A percentile compares a stretch with the other conserved stretches of the same genome.
Conservation (phyloP, 768 basidiomycete genomes). For the Russula virescens region DNA sequence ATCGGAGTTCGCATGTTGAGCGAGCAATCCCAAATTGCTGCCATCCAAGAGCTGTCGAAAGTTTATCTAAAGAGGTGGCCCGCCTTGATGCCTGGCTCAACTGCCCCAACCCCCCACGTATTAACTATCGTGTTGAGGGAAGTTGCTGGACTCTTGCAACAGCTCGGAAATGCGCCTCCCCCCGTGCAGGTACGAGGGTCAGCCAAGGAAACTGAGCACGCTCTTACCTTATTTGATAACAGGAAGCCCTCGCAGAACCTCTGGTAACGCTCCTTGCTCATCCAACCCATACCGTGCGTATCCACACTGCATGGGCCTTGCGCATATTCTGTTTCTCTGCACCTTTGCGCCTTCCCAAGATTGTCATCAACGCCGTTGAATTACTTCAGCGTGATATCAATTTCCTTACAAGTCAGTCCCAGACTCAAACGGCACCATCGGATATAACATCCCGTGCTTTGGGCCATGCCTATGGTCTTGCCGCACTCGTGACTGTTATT, state of each 20-base stretch:
- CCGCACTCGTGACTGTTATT: conserved; percentile 79
- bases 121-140: conserved; percentile 75
- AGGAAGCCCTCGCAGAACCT: conserved; percentile 81
- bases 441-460: conserved; percentile 69
- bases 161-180: conserved; percentile 87
- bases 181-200: conserved; percentile 60
- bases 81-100: conserved; percentile 82
- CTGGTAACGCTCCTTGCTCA: conserved; percentile 80
- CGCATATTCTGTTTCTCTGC: conserved; percentile 89
- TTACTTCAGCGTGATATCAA: conserved; percentile 79
- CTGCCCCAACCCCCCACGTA: conserved; percentile 58
- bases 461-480: conserved; percentile 87
- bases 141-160: conserved; percentile 77
- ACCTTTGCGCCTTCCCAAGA: conserved; percentile 76
- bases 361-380: conserved; percentile 70
- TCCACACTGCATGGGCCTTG: conserved; percentile 82
- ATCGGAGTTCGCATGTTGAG: conserved; percentile 85
- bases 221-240: background rate
- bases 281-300: conserved; percentile 80
- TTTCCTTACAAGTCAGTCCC: conserved; percentile 40
- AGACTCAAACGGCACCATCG: conserved; percentile 60
- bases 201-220: background rate
- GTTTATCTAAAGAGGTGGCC: conserved; percentile 89
- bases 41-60: conserved; percentile 80
- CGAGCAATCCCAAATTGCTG: conserved; percentile 89